Base-by-base conservation (phyloP, 345 rosid species). In the Salix dunnii region DNA sequence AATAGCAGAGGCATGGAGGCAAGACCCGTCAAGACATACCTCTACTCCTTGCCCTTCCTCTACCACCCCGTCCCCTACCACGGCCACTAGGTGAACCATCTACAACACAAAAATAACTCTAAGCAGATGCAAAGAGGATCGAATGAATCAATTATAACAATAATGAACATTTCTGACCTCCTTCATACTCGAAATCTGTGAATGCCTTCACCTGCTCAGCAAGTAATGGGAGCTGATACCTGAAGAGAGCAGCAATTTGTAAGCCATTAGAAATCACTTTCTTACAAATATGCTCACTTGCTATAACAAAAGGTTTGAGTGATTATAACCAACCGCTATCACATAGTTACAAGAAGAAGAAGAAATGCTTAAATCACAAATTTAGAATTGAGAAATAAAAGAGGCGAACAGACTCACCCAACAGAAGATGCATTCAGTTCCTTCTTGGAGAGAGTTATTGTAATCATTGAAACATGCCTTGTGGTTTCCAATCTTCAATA, bases 381-480 rank as follows among this genome's bases (percentile, higher is more conserved):
- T 46, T 11, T 46, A 13, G 14, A 20, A 60, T 60, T 8, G 64
- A 60, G 28, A 7, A 20, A 20, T 12, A 64, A 31, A 17, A 30
- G 21, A 58, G 46, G 14, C 30, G 17, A 25, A 28, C 16, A 51
- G 83, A 86, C 97, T 82, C 75, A 92, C 99, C 99, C 99, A 79
- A 89, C 80, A 23, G 97, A 85, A 49, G 92, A 84, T 25, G 85
- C 80, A 78, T 92, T 79, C 78, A 96, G 84, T 81, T 94, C 97
- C 65, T 77, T 83, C 84, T 77, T 92, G 48, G 98, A 96, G 74
- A 96, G 96, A 69, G 90, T 89, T 62, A 94, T 88, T 31, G 92
- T 94, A 66, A 96, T 91, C 99, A 94, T 92, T 1, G 99, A 94
- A 43, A 96, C 99, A 88, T 94, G 99, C 86, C 99, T 90, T 61